phyloP scores from a whole-genome alignment of 768 basidiomycete genomes.

The Mycena rosella region DNA sequence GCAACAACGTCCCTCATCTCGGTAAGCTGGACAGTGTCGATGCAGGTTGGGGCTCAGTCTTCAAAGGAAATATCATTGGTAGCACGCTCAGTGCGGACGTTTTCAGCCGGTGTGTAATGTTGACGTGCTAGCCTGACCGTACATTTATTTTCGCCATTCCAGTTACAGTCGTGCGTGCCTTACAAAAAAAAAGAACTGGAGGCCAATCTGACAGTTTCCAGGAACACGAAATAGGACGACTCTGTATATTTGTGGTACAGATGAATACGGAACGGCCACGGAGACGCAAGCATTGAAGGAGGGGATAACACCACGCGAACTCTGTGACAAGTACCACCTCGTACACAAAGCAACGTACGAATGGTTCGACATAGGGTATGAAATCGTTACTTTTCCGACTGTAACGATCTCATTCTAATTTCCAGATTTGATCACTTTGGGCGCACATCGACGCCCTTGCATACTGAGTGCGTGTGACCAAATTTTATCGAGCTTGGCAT shows the following conservation, averaged over 20 bases:
- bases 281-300: slow-evolving; percentile 97
- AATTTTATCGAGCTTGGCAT: not conserved
- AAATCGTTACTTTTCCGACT: not conserved
- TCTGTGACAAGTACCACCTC: slow-evolving; percentile 92
- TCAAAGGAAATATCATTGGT: slow-evolving; percentile 88
- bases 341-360: slow-evolving; percentile 94
- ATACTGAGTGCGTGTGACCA: slow-evolving; percentile 77
- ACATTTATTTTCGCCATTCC: slow-evolving; percentile 13
- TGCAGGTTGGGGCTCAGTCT: slow-evolving; percentile 26
- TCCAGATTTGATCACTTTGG: slow-evolving; percentile 95
- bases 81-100: slow-evolving; percentile 98
- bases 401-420: slow-evolving; percentile 12
- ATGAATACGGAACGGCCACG: slow-evolving; percentile 99
- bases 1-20: slow-evolving; percentile 97
- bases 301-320: slow-evolving; percentile 77
- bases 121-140: not conserved
- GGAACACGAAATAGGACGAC: slow-evolving; percentile 89
- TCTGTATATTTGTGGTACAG: slow-evolving; percentile 96
- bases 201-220: slow-evolving; percentile 36
- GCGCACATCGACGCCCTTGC: slow-evolving; percentile 89
- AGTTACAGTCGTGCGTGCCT: slow-evolving; percentile 72
- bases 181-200: no score
- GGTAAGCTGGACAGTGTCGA: slow-evolving; percentile 60
- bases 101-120: slow-evolving; percentile 83
- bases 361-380: slow-evolving; percentile 96